Base-by-base conservation (phyloP, 345 rosid genomes). In the Excoecaria agallocha region DNA sequence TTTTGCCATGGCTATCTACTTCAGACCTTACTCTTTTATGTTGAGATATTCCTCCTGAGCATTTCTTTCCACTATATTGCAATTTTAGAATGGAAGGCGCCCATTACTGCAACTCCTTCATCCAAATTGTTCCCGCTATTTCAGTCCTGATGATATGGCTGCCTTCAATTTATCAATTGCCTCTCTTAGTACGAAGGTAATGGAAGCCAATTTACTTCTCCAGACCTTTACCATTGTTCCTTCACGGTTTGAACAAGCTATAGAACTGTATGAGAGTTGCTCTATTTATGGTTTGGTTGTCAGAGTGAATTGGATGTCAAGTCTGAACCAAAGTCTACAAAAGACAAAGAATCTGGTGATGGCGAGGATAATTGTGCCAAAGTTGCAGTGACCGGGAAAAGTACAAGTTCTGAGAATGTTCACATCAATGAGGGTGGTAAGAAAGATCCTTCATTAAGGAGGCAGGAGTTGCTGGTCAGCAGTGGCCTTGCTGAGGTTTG, bases 401-500 rank as follows among this genome's bases (percentile, higher is more conserved):
- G 66, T 63, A 74, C 68, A 56, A 71, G 59, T 85, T 64, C 75
- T 55, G 88, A 81, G 66, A 78, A 72, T n/a, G n/a, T n/a, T n/a
- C n/a, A 57, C 41, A n/a, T 13, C 25, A 71, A 43, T 72, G 90
- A 79, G 59, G 87, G 86, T 72, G 84, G 97, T 68, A 94, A 94
- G 76, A 92, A 92, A 77, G 97, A 94, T 80, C 86, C 93, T 51
- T 74, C 71, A 54, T 20, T 89, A 66, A 89, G 97, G 84, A 89
- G 98, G 79, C 90, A 61, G 71, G 98, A 94, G 77, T 76, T 94
- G 86, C 78, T 94, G 74, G 78, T 94, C 43, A 72, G 78, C 69
- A 91, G 95, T 72, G 93, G 97, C 76, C 93, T 94, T 81, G 98
- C 97, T 68, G 93, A 91, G 99, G 99, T 94, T 64, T 71, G 85